These are phyloP conservation scores for Mycogone perniciosa DNA, from an alignment of 2,329 filamentous ascomycete genomes.

Conservation along the genomic window DNA sequence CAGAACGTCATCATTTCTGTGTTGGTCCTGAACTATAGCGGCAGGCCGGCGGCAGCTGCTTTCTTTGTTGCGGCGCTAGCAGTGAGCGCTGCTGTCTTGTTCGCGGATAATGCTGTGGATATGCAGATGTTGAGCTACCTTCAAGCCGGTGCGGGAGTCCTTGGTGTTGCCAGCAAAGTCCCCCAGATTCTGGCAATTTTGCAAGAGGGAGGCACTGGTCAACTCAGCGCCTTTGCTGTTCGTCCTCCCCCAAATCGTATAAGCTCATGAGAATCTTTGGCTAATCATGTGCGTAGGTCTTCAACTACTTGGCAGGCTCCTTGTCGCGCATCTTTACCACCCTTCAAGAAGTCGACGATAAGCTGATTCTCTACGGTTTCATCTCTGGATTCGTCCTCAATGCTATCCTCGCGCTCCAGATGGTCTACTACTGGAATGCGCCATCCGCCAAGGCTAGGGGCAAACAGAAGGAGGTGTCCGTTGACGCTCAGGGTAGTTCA, in stretches of 20 bases:
- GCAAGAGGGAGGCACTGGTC: slow-evolving; percentile 80
- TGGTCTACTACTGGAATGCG: slow-evolving; percentile 94
- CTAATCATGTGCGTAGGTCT: slow-evolving; percentile 56
- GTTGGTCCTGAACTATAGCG: slow-evolving; percentile 78
- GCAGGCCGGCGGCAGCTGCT: slow-evolving; percentile 60
- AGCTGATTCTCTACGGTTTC: slow-evolving; percentile 92
- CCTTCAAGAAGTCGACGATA: slow-evolving; percentile 93
- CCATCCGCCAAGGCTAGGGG: slow-evolving; percentile 42
- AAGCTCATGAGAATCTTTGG: background rate
- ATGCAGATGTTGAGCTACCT: slow-evolving; percentile 64
- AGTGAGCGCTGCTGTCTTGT: slow-evolving; percentile 61
- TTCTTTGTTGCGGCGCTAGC: slow-evolving; percentile 74
- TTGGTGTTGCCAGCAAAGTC: slow-evolving; percentile 85
- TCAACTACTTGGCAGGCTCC: slow-evolving; percentile 94
- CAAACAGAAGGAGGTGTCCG: slow-evolving; percentile 33
- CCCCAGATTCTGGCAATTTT: slow-evolving; percentile 89
- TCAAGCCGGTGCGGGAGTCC: slow-evolving; percentile 74
- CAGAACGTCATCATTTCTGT: slow-evolving; percentile 90
- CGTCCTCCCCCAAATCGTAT: background rate
- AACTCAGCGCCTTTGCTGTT: slow-evolving; percentile 93
- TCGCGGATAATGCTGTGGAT: slow-evolving; percentile 58
- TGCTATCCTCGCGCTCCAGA: slow-evolving; percentile 76
- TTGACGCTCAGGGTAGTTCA: slow-evolving; percentile 23
- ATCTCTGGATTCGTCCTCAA: slow-evolving; percentile 89
- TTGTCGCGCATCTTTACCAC: slow-evolving; percentile 96